Evolutionary conservation across 768 basidiomycete genomes (phyloP).

Genomic region (Sarcodon aspratus): DNA sequence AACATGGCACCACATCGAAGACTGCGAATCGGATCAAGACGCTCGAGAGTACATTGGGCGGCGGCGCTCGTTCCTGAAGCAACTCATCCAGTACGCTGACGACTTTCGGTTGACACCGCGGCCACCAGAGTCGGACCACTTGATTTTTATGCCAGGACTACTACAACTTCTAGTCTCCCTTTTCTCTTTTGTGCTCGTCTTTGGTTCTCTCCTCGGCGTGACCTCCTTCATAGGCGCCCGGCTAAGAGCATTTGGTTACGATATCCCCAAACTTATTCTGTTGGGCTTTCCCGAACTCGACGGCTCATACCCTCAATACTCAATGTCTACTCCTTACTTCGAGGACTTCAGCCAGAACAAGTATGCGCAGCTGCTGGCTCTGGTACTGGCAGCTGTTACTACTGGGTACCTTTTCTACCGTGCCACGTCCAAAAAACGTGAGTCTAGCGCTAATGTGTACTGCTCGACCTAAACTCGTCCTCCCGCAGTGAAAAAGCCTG

Average conservation of each 20-base stretch:
- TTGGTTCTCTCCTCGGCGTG: conserved; percentile 34
- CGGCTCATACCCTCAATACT: not conserved
- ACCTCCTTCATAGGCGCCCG: conserved; percentile 27
- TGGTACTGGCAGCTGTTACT: conserved; percentile 39
- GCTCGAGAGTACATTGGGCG: too few relatives aligned
- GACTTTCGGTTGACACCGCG: too few relatives aligned
- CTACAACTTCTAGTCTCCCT: conserved; percentile 30
- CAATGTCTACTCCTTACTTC: conserved; percentile 6
- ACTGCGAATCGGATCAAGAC: too few relatives aligned
- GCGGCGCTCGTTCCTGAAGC: too few relatives aligned
- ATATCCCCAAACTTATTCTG: conserved; percentile 49
- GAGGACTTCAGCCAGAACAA: conserved; percentile 15
- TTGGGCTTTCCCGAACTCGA: conserved; percentile 36
- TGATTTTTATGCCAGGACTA: too few relatives aligned
- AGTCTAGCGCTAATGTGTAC: not conserved
- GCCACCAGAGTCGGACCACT: too few relatives aligned
- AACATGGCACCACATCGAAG: too few relatives aligned
- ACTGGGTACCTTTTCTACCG: conserved; percentile 36
- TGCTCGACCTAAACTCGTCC: conserved; percentile 2
- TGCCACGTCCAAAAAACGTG: conserved; percentile 20
- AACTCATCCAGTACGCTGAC: too few relatives aligned
- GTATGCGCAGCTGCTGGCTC: conserved; percentile 34
- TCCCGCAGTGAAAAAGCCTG: conserved; percentile 49
- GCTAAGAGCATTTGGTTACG: conserved; percentile 45
- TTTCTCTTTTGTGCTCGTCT: conserved; percentile 35